Evolutionary conservation across 306 rosid species (phyloP).

Genomic region (Arachis hypogaea): DNA sequence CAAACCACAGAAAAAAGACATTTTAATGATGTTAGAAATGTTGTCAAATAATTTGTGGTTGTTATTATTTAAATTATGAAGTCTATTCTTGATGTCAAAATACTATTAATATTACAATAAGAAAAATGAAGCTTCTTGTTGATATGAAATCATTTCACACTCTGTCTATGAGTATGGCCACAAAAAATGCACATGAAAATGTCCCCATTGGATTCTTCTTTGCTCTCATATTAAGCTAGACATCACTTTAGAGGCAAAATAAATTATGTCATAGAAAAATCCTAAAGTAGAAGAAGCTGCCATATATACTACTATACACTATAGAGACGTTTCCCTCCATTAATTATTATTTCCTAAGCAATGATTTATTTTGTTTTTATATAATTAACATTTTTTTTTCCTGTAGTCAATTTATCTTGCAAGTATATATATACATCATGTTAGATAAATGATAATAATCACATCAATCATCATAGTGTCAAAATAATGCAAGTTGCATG

Average conservation of each 20-base stretch:
- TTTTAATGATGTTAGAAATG: too few relatives aligned
- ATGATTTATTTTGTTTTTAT: constrained; percentile 27
- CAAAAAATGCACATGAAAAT: constrained; percentile 37
- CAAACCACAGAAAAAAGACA: not conserved
- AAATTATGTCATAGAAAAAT: not conserved
- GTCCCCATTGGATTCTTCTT: constrained; percentile 21
- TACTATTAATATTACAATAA: not conserved
- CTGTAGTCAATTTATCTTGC: not conserved
- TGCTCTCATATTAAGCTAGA: constrained; percentile 22
- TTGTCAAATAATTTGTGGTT: too few relatives aligned
- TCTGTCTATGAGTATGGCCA: not conserved
- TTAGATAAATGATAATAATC: constrained; percentile 15
- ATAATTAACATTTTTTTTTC: not conserved
- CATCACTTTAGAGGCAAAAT: constrained; percentile 6
- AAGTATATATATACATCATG: not conserved
- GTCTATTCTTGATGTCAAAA: too few relatives aligned
- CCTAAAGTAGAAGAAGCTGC: constrained; percentile 16
- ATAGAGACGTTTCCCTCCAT: not conserved
- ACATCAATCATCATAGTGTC: not conserved
- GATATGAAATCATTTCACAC: constrained; percentile 21
- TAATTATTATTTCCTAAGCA: not conserved
- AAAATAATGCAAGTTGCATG: not conserved
- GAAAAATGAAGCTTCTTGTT: constrained; percentile 5
- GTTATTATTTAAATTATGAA: too few relatives aligned
- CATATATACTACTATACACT: constrained; percentile 15